These are phyloP conservation scores for Tardiomyces depauwii DNA, from an alignment of 1,139 yeast genomes.

Conservation along the genomic window DNA sequence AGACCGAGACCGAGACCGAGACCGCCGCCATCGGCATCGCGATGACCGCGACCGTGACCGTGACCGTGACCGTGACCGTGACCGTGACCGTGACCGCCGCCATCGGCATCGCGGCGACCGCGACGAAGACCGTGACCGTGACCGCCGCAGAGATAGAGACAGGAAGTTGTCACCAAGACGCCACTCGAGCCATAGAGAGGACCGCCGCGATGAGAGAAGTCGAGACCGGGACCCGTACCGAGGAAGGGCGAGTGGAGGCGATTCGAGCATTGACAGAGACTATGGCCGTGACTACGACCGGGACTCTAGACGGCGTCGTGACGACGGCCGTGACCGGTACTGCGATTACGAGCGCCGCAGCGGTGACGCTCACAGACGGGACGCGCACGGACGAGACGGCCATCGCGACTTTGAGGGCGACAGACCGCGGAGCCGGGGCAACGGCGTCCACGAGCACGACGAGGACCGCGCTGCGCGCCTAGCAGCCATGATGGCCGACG, in stretches of 20 bases:
- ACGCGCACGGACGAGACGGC: too few species aligned
- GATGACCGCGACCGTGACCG: slow-evolving; percentile 2
- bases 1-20: not conserved
- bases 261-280: too few species aligned
- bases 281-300: slow-evolving; percentile 4
- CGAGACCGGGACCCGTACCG: too few species aligned
- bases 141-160: not conserved
- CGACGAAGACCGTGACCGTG: not conserved
- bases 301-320: slow-evolving; percentile 1
- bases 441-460: too few species aligned
- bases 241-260: too few species aligned
- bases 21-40: slow-evolving; percentile 1
- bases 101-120: slow-evolving; percentile 2
- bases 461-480: not conserved
- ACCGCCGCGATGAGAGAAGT: too few species aligned
- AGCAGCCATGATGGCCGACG: slow-evolving; percentile 19
- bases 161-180: not conserved
- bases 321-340: too few species aligned
- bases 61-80: slow-evolving; percentile 3
- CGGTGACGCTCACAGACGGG: too few species aligned
- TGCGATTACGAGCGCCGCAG: too few species aligned
- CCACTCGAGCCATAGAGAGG: not conserved
- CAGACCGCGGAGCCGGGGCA: too few species aligned
- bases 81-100: slow-evolving; percentile 2
- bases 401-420: too few species aligned